Evolutionary conservation across 129 eudicot genomes (phyloP).

Genomic region (Flaveria bidentis): DNA sequence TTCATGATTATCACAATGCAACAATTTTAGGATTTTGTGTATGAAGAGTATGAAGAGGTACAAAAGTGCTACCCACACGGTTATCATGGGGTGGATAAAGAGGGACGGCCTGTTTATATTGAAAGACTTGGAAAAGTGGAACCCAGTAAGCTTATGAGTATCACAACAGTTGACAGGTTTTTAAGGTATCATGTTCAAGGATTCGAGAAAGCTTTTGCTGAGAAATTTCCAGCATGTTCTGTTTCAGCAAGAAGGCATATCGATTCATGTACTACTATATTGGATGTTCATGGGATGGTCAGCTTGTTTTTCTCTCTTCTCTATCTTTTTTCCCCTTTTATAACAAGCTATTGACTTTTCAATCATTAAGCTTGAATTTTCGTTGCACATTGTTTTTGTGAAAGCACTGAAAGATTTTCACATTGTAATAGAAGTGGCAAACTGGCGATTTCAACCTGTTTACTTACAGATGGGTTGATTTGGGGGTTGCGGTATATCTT

Average conservation of each 20-base stretch:
- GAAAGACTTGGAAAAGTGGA: conserved; percentile 91
- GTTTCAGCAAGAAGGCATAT: conserved; percentile 89
- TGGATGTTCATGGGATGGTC: conserved; percentile 96
- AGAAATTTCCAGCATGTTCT: conserved; percentile 95
- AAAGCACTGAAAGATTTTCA: too few relatives aligned
- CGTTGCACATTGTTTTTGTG: too few relatives aligned
- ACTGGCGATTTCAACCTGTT: too few relatives aligned
- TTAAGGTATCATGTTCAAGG: conserved; percentile 90
- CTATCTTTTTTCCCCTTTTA: neutral
- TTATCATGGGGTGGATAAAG: conserved; percentile 89
- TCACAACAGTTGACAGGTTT: conserved; percentile 84
- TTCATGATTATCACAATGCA: neutral
- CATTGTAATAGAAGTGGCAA: too few relatives aligned
- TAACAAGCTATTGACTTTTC: too few relatives aligned
- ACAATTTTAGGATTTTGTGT: conserved; percentile 61
- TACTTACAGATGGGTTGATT: too few relatives aligned
- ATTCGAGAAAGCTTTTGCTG: conserved; percentile 81
- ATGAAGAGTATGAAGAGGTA: conserved; percentile 78
- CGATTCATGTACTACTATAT: conserved; percentile 78
- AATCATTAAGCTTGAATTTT: too few relatives aligned
- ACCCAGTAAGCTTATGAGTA: conserved; percentile 86
- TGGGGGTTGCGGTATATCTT: too few relatives aligned
- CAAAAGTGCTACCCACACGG: conserved; percentile 88
- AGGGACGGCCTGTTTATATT: conserved; percentile 84
- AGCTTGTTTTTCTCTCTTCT: conserved; percentile 18